phyloP scores from a whole-genome alignment of 2,329 filamentous ascomycete genomes.

The Xylariaceae sp. region DNA sequence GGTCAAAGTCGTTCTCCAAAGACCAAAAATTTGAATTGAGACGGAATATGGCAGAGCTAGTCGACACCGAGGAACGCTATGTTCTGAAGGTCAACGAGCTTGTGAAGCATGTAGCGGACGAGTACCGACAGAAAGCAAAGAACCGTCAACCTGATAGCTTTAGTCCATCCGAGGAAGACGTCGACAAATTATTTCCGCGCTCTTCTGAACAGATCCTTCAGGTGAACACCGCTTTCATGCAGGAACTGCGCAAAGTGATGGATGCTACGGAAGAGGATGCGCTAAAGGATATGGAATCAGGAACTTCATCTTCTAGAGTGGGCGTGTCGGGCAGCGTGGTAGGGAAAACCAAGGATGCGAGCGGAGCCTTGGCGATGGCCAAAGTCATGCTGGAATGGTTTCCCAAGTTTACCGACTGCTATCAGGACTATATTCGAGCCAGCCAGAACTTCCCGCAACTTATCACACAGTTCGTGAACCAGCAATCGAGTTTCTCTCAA shows the following conservation, averaged over 20 bases:
- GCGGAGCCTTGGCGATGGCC: conserved; percentile 73
- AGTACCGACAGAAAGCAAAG: conserved; percentile 70
- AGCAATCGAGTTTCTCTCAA: conserved; percentile 77
- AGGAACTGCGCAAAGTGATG: conserved; percentile 69
- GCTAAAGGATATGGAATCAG: conserved; percentile 66
- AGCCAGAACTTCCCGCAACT: conserved; percentile 83
- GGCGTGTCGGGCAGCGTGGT: conserved; percentile 38
- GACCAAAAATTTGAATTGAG: conserved; percentile 81
- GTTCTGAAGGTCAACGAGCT: conserved; percentile 83
- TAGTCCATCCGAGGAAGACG: conserved; percentile 67
- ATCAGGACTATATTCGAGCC: conserved; percentile 87
- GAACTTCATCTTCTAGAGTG: conserved; percentile 41
- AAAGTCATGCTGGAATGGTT: conserved; percentile 87
- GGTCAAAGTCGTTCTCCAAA: conserved; percentile 71
- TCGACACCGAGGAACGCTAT: conserved; percentile 93
- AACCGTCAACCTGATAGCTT: conserved; percentile 54
- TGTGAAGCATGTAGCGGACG: conserved; percentile 73
- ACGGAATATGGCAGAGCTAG: conserved; percentile 82
- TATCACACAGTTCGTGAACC: conserved; percentile 73
- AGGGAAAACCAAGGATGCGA: conserved; percentile 61
- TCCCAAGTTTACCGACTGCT: conserved; percentile 84
- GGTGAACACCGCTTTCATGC: conserved; percentile 76
- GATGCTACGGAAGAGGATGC: conserved; percentile 81
- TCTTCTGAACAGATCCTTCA: conserved; percentile 77
- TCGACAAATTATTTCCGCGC: conserved; percentile 74